Conservation (phyloP, 2,329 filamentous ascomycete genomes). For the Fusarium subglutinans region DNA sequence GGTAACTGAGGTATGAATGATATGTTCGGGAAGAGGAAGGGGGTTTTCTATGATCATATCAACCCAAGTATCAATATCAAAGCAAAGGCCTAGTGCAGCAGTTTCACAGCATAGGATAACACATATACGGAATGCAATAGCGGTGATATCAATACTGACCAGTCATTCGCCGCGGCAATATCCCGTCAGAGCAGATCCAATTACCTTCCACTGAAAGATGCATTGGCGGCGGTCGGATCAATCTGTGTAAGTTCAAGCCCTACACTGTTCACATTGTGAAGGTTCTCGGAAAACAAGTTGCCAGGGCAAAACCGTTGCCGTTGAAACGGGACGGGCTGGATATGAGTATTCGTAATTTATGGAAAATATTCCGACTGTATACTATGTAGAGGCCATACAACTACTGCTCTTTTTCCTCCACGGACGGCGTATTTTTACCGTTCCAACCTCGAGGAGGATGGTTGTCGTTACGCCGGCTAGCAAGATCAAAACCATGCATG, state of each 20-base stretch:
- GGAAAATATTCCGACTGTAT: background rate
- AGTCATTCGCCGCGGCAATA: background rate
- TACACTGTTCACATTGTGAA: background rate
- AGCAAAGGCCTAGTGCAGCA: background rate
- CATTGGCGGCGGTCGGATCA: background rate
- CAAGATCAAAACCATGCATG: background rate
- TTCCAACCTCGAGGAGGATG: background rate
- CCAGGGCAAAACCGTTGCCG: background rate
- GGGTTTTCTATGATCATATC: background rate
- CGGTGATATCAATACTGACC: background rate
- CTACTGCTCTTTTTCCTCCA: background rate
- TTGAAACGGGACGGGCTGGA: background rate
- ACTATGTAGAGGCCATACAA: background rate
- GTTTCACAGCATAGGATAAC: background rate
- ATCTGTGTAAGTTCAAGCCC: background rate
- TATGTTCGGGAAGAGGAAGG: background rate
- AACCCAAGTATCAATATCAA: background rate
- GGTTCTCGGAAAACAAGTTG: background rate
- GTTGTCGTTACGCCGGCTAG: background rate
- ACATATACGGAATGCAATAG: slow-evolving; percentile 6
- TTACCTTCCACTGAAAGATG: background rate
- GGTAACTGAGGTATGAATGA: background rate
- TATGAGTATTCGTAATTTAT: background rate
- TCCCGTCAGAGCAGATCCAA: too few species aligned
- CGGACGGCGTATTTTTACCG: background rate